phyloP scores from a whole-genome alignment of 805 yeast genomes.

The Wickerhamia fluorescens region DNA sequence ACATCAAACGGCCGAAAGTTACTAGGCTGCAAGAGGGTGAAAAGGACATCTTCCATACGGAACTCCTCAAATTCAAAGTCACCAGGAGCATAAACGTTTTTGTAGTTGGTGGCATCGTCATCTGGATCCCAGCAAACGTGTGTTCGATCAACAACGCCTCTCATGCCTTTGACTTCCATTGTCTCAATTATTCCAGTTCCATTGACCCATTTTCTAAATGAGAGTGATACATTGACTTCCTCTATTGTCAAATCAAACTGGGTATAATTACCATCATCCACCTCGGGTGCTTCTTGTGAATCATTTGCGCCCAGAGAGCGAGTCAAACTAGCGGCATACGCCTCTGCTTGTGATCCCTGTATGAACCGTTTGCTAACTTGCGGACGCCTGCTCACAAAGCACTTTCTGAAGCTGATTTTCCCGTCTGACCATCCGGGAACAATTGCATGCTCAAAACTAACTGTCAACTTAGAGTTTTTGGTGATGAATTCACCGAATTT shows the following conservation, averaged over 20 bases:
- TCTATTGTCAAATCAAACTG: slow-evolving; percentile 91
- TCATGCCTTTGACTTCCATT: slow-evolving; percentile 69
- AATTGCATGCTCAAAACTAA: slow-evolving; percentile 87
- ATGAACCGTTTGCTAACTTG: slow-evolving; percentile 45
- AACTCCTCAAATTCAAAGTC: slow-evolving; percentile 89
- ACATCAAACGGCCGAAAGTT: slow-evolving; percentile 80
- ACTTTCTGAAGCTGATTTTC: slow-evolving; percentile 73
- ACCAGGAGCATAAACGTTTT: slow-evolving; percentile 68
- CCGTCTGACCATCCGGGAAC: slow-evolving; percentile 93
- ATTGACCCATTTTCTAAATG: slow-evolving; percentile 80
- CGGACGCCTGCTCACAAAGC: slow-evolving; percentile 83
- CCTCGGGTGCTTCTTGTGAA: slow-evolving; percentile 26
- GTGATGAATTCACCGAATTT: slow-evolving; percentile 79
- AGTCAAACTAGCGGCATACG: slow-evolving; percentile 47
- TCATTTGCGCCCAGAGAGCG: neutral
- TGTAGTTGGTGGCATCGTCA: slow-evolving; percentile 78
- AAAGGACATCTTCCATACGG: slow-evolving; percentile 75
- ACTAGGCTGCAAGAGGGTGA: slow-evolving; percentile 75
- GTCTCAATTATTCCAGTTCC: slow-evolving; percentile 82
- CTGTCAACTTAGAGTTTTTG: slow-evolving; percentile 71
- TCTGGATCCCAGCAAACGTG: slow-evolving; percentile 77
- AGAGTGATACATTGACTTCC: slow-evolving; percentile 70
- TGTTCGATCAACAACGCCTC: slow-evolving; percentile 91
- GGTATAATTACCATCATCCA: slow-evolving; percentile 90
- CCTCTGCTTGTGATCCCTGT: slow-evolving; percentile 69